Evolutionary conservation across 352 stramenopile genomes (phyloP), one percentile per base, ranked within the genome.

Genomic region (Globisporangium ultimum): DNA sequence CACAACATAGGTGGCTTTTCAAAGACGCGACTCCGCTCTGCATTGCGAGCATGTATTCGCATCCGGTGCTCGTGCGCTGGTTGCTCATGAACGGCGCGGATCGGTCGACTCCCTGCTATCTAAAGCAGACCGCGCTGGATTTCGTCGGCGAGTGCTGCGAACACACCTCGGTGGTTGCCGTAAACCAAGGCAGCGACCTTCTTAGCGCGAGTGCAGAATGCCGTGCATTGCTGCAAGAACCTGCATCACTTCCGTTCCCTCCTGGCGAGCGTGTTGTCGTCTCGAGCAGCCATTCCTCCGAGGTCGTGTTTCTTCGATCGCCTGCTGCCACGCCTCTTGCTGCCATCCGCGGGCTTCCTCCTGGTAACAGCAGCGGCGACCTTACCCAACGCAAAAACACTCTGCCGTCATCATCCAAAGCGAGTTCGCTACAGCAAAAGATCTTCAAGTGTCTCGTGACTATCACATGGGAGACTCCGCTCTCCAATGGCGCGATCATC

Each of bases 401-500:
- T 21, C 32, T 14, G 28, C 22, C 49, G 10, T 32, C 55, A 1
- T 6, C 41, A 21, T 52, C 42, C 13, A 36, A 57, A 18, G 56
- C 21, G 21, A 46, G 54, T 21, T 70, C 66, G 11, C 68, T 76
- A 28, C 71, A 80, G 55, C 68, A 87, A 49, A 80, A 71, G 9
- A 57, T 88, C 48, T 79, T 76, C 66, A 85, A 80, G 52, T 91
- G 78, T 21, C 49, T 87, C 17, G 43, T 80, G 22, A 67, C 73
- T 24, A 46, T 80, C 43, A 62, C 57, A 43, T 91, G 79, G 79
- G 56, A 77, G 38, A 85, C 78, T 17, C 78, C 77, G n/a, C 61
- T 85, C 17, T 87, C 78, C 18, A 88, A 91, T 34, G 81, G 80
- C 43, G 77, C 70, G 14, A 70, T 88, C 48, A 88, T 89, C 58